Evolutionary conservation across 176 grass and related monocot genomes (phyloP), one percentile per base, ranked within the genome.

Genomic region (Oryza officinalis): DNA sequence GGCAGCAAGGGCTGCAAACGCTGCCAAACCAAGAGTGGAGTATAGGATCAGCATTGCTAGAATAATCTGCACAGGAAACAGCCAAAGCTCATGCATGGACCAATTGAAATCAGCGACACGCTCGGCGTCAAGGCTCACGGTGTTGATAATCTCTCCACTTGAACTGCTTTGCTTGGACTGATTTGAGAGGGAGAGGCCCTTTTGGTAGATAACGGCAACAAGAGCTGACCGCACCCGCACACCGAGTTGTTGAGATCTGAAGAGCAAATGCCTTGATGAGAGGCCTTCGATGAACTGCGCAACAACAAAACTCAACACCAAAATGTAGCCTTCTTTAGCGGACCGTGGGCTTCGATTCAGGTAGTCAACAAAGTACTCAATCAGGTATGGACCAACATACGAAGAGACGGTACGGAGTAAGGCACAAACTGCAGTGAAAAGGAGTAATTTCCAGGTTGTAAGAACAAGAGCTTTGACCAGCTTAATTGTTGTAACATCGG

Each of bases 371-470:
- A 97, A 80, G 89, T 78, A 86, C 49, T 90, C 84, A 46, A 97
- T 94, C 27, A 94, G 85, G 49, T 88, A 94, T 33, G 89, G 94
- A 57, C 94, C 94, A 12, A 92, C 94, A 73, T 97, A 97, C 28
- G 91, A 38, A 45, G 91, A 27, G 45, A 90, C 66, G 2, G 82
- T 97, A 26, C 92, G 67, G 20, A 94, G 33, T 30, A 92, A 14
- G 20, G 81, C 91, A 22, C 81, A 92, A 37, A 97, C 30, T 63
- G 91, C 89, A 33, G 32, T 97, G 15, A 86, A 13, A 40, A 78
- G 0, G 32, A 97, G 63, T 13, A 88, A 79, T 14, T 68, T 59
- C 89, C 84, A 92, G 26, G 74, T 66, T 25, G 91, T 81, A 30
- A 90, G 63, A 22, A 97, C 32, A 43, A 94, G 73, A 28, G 80